Evolutionary conservation across 306 rosid genomes (phyloP).

Genomic region (Psophocarpus tetragonolobus): DNA sequence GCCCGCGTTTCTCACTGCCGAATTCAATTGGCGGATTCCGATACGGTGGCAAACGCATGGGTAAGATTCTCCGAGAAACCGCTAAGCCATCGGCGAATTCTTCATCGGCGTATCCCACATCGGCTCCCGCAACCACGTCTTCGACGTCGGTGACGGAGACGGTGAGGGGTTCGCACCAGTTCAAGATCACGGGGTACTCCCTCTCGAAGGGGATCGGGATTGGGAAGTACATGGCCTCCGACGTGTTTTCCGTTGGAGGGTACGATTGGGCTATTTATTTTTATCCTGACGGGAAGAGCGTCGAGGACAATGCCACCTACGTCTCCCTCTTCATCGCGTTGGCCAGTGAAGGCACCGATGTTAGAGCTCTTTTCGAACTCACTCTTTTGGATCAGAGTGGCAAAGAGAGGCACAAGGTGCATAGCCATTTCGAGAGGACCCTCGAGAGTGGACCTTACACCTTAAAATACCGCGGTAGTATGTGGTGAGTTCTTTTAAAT

Average conservation of each 20-base stretch:
- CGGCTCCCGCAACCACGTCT: constrained; percentile 58
- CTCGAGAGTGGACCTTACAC: constrained; percentile 89
- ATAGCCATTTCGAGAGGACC: constrained; percentile 86
- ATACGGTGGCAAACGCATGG: constrained; percentile 60
- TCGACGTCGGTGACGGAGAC: constrained; percentile 81
- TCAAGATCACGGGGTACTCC: constrained; percentile 78
- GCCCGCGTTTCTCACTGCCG: neutral
- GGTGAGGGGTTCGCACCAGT: constrained; percentile 73
- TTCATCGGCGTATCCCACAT: constrained; percentile 39
- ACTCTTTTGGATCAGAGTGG: constrained; percentile 96
- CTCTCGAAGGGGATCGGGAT: constrained; percentile 79
- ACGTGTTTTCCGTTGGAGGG: constrained; percentile 79
- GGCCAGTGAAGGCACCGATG: constrained; percentile 88
- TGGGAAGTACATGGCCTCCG: constrained; percentile 77
- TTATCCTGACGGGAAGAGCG: constrained; percentile 89
- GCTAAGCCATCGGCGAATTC: constrained; percentile 56
- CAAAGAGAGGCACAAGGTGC: constrained; percentile 86
- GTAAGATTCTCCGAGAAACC: constrained; percentile 67
- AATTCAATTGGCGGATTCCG: neutral
- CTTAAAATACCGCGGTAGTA: constrained; percentile 88
- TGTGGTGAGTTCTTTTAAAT: constrained; percentile 58
- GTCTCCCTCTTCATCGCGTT: constrained; percentile 89
- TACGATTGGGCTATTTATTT: constrained; percentile 91
- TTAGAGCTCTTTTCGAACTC: constrained; percentile 82
- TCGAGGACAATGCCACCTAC: constrained; percentile 77